Conservation (phyloP, 257 asterid species). For the Nicotiana attenuata region DNA sequence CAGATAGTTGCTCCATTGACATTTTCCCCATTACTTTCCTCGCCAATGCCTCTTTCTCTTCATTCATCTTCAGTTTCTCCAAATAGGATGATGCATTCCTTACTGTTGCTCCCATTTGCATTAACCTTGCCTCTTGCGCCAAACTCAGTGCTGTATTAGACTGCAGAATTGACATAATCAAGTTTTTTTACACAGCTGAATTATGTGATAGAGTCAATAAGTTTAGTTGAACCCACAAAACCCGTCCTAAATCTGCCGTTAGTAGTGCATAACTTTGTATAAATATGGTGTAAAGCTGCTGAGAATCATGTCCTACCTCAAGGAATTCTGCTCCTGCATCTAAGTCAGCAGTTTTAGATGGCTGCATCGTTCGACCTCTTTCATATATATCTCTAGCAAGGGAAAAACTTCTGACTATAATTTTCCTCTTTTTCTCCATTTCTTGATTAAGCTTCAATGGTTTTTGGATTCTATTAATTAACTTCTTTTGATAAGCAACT, state of each 20-base stretch:
- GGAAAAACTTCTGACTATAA: conserved; percentile 32
- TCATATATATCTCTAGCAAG: conserved; percentile 32
- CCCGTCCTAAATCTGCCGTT: no score
- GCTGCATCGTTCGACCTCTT: conserved; percentile 5
- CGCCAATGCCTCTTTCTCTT: conserved; percentile 32
- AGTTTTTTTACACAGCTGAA: not conserved
- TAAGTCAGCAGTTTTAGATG: conserved; percentile 19
- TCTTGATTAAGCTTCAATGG: conserved; percentile 29
- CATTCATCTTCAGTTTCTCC: conserved; percentile 26
- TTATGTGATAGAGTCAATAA: not conserved
- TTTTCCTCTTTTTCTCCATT: conserved; percentile 42
- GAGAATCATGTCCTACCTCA: conserved; percentile 18
- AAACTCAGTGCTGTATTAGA: conserved; percentile 35
- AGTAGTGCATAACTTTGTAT: no score
- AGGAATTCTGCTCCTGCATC: conserved; percentile 34
- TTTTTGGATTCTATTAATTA: conserved; percentile 18
- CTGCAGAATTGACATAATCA: conserved; percentile 11
- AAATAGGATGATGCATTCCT: conserved; percentile 33
- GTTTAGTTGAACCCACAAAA: no score
- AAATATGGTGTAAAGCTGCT: not conserved
- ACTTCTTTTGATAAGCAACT: conserved; percentile 38
- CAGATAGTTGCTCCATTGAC: conserved; percentile 37
- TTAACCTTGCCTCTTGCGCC: conserved; percentile 36
- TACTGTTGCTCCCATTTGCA: conserved; percentile 52
- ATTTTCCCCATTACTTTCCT: conserved; percentile 37